Percentiles rank a stretch among this genome's conserved stretches.
Conservation (phyloP, 2,329 filamentous ascomycete genomes). For the Botrytis porri region DNA sequence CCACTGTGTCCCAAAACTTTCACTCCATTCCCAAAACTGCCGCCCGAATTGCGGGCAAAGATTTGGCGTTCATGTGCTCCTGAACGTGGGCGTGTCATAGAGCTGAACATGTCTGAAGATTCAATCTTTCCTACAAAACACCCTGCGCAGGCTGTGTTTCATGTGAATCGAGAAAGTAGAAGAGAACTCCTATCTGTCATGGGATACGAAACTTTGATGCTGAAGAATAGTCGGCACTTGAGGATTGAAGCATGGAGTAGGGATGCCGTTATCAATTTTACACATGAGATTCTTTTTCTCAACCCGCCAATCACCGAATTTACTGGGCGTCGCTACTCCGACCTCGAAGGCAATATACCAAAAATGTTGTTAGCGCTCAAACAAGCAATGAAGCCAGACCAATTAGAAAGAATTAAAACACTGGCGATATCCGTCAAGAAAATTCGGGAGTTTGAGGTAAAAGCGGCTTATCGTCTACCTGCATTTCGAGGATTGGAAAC, state of each 20-base stretch:
- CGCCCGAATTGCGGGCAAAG: neutral
- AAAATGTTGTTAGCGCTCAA: neutral
- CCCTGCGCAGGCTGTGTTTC: neutral
- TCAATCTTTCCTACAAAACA: neutral
- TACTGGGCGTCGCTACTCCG: too few relatives aligned
- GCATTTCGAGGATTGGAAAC: too few relatives aligned
- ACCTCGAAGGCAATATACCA: fast-evolving
- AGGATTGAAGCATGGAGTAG: neutral
- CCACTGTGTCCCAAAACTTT: neutral
- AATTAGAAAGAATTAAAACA: neutral
- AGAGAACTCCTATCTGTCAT: neutral
- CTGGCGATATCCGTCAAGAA: neutral
- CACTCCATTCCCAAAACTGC: neutral
- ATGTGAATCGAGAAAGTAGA: neutral
- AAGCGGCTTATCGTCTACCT: neutral
- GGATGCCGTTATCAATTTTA: neutral
- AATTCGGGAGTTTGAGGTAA: neutral
- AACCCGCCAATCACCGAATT: neutral
- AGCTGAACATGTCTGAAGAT: neutral
- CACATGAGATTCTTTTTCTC: neutral
- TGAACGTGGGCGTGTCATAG: neutral
- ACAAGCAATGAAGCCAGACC: neutral
- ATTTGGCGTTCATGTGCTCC: neutral
- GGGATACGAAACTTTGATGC: neutral
- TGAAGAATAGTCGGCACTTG: neutral